Percentiles rank a stretch among this genome's conserved stretches.
Evolutionary conservation across 257 asterid genomes (phyloP).

Genomic region (Solanum pennellii): DNA sequence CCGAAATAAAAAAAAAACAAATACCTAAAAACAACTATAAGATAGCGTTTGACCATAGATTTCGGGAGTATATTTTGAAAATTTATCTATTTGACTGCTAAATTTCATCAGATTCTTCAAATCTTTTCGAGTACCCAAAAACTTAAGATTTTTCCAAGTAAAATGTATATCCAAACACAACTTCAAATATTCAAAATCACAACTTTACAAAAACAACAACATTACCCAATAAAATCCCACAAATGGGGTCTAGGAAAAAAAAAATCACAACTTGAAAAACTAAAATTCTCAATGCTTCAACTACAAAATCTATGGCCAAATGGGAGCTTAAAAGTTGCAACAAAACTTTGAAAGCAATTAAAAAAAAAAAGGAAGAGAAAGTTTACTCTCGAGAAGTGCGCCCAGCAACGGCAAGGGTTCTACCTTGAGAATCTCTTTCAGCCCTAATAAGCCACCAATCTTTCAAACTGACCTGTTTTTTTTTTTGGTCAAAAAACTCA

Average conservation of each 20-base stretch:
- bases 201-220: not conserved
- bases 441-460: constrained; percentile 76
- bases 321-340: not conserved
- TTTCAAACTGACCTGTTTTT: constrained; percentile 36
- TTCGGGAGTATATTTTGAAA: not conserved
- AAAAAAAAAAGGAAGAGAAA: not conserved
- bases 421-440: constrained; percentile 27
- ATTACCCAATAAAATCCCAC: not conserved
- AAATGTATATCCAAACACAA: not conserved
- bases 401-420: constrained; percentile 52
- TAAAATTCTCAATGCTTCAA: not conserved
- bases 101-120: not conserved
- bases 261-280: not conserved
- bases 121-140: not conserved
- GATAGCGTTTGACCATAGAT: not conserved
- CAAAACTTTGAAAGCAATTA: not conserved
- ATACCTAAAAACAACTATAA: not conserved
- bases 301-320: not conserved
- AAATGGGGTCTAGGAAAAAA: not conserved
- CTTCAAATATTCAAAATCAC: not conserved
- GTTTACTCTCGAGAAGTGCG: constrained; percentile 31
- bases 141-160: not conserved
- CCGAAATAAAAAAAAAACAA: not conserved
- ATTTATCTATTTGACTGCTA: not conserved
- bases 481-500: not conserved